Percentiles rank a stretch among this genome's conserved stretches.
phyloP scores from a whole-genome alignment of 2,329 filamentous ascomycete species.

The Xylariaceae sp. region DNA sequence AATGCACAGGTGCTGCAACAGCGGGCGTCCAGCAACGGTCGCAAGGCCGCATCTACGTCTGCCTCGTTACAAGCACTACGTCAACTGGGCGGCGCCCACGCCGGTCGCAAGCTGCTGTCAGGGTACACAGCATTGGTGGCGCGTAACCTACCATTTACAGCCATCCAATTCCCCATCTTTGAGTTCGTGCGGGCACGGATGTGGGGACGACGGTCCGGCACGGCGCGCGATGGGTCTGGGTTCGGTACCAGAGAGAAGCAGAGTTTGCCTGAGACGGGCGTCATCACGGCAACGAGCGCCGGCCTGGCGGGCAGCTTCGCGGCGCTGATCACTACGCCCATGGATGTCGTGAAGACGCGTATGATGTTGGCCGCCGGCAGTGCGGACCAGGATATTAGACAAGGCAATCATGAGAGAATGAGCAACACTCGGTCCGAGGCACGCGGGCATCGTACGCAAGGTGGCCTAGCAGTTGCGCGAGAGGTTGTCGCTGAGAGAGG shows the following conservation, averaged over 20 bases:
- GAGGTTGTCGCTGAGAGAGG: slow-evolving; percentile 72
- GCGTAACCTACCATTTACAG: slow-evolving; percentile 85
- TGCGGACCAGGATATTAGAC: slow-evolving; percentile 36
- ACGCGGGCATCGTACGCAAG: slow-evolving; percentile 10
- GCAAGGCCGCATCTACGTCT: slow-evolving; percentile 33
- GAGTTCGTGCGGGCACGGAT: slow-evolving; percentile 75
- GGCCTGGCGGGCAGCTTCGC: slow-evolving; percentile 76
- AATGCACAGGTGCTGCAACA: slow-evolving; percentile 81
- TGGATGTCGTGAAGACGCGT: slow-evolving; percentile 85
- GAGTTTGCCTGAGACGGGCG: slow-evolving; percentile 66
- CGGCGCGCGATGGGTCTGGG: slow-evolving; percentile 31
- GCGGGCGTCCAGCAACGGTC: slow-evolving; percentile 3
- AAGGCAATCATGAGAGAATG: slow-evolving; percentile 36
- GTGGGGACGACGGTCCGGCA: slow-evolving; percentile 39
- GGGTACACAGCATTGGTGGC: slow-evolving; percentile 84
- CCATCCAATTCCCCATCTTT: slow-evolving; percentile 86
- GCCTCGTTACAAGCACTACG: slow-evolving; percentile 57
- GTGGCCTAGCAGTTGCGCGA: slow-evolving; percentile 64
- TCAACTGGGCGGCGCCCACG: slow-evolving; percentile 58
- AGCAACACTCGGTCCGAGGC: slow-evolving; percentile 40
- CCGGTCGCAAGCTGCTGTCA: slow-evolving; percentile 63
- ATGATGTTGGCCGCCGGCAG: slow-evolving; percentile 42
- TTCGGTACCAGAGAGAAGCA: slow-evolving; percentile 41
- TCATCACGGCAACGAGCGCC: slow-evolving; percentile 75
- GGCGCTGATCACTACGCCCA: slow-evolving; percentile 82